A percentile compares a stretch with the other conserved stretches of the same genome.
Evolutionary conservation across 768 basidiomycete genomes (phyloP).

Genomic region (Termitomyces sp.): DNA sequence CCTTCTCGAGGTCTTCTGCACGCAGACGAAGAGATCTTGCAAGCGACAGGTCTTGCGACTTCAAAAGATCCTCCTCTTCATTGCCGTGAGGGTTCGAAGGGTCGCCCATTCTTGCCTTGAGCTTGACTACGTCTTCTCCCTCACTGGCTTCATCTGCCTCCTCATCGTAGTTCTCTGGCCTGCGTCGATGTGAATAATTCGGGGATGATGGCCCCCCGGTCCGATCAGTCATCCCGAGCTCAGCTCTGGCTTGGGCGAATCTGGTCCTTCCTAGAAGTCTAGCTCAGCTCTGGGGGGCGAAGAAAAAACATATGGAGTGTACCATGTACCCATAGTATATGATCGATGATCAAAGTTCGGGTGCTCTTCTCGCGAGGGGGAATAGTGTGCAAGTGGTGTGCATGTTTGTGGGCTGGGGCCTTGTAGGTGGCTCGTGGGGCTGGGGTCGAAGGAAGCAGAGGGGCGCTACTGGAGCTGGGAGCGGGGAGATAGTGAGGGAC

Average conservation of each 20-base stretch:
- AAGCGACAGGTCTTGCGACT: constrained; percentile 54
- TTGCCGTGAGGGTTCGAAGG: constrained; percentile 39
- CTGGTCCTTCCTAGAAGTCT: constrained; percentile 51
- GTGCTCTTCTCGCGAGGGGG: constrained; percentile 89
- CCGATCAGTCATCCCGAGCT: constrained; percentile 81
- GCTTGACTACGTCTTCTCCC: constrained; percentile 49
- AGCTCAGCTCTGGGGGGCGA: background rate
- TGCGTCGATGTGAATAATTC: constrained; percentile 56
- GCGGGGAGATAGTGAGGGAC: constrained; percentile 7
- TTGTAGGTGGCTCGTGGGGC: constrained; percentile 38
- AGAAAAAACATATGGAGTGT: constrained; percentile 3
- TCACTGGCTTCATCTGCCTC: constrained; percentile 64
- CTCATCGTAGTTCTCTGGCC: constrained; percentile 75
- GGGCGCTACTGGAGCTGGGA: background rate
- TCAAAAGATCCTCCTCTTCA: constrained; percentile 54
- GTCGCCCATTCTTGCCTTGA: constrained; percentile 47
- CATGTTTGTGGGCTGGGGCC: constrained; percentile 82
- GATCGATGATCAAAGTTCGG: constrained; percentile 80
- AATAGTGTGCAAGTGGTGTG: constrained; percentile 82
- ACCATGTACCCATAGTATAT: constrained; percentile 82
- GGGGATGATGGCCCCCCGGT: constrained; percentile 61
- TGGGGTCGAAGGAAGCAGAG: constrained; percentile 6
- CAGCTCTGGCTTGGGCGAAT: constrained; percentile 79
- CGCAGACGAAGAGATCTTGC: constrained; percentile 64
- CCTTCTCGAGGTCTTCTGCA: constrained; percentile 80